Base-by-base conservation (phyloP, 129 eudicot genomes). In the Ambrosia trifida region DNA sequence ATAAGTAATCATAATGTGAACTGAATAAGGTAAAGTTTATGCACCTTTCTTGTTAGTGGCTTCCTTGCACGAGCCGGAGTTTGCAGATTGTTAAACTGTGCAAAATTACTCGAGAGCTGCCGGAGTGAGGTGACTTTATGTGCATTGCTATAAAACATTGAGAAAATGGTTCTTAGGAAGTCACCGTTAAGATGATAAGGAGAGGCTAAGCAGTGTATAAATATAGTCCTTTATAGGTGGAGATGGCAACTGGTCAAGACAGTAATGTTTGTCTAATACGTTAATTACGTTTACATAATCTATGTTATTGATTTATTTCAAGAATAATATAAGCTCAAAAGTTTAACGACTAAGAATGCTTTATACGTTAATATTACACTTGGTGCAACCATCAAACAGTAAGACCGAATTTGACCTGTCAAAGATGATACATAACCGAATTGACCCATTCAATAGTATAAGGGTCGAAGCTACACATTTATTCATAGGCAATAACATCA, bases 11-110 rank as follows among this genome's bases (percentile, higher is more conserved):
- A 31, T 19, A 41, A 47, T 13, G 40, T 47, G 49, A 64, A 69
- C 0, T 28, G 47, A 50, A 68, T 7, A 4, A 66, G 10, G 10
- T 14, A 31, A 63, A 7, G 46, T 1, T 28, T 66, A 11, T 11
- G 28, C 74, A 92, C 98, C 91, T 89, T 89, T 85, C 82, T 87
- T 30, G 95, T 89, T 76, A 92, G 72, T 53, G 98, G 95, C 81
- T 87, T 92, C 83, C 85, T 89, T 63, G 96, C 81, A 56, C 97
- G 90, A 33, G 81, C 14, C 56, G 98, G 93, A 53, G 79, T 75
- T 59, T 84, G 87, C 79, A 90, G 76, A 73, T 94, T 90, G 82
- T 85, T 90, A 82, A 89, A 90, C 65, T 94, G 99, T 7, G 97
- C 81, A 70, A 94, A 89, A 66, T 66, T 85, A 85, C 62, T 94